Base-by-base conservation (phyloP, 1,284 basidiomycete genomes). In the Trametes pubescens region DNA sequence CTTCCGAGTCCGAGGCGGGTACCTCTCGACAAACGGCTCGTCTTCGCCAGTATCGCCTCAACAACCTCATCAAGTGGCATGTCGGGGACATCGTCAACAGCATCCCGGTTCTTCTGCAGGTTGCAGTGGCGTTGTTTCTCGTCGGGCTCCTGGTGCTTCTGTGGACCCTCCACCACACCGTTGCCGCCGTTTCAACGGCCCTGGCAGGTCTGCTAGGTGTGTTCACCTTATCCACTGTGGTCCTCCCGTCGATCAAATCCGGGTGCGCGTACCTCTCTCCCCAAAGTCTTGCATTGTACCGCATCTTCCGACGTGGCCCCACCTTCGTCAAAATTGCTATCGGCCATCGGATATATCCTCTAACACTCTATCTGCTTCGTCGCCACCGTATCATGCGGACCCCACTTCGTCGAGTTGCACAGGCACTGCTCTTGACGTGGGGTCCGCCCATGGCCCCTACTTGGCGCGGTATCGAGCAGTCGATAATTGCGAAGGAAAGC, bases 101-200 rank as follows among this genome's bases (percentile, higher is more conserved):
- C 10, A 62, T 70, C n/a, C 70, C 68, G 6, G 34, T 68, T 2
- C 57, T 71, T 1, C 26, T 71, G 22, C 57, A 68, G 21, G 9
- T 56, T 9, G 56, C 69, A 0, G 40, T 69, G 1, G 24, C 59
- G 4, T 49, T 70, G 1, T 69, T 70, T 53, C 54, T 70, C 52
- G 34, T 47, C 11, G 69, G 69, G 1, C 59, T 71, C 3, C 35
- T 69, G 32, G 55, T 66, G 0, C 55, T 68, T 29, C 59, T 69
- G 4, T 63, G 57, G 53, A 48, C 54, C 1, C 43, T 70, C 26
- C 51, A 67, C 47, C 34, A 24, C 8, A 35, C 57, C 7, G 62
- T 70, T 13, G 63, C 66, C 0, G 37, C 24, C 3, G 44, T 54
- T 29, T 34, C 65, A 1, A 44, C 54, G 1, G n/a, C 14, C 6